These are phyloP conservation scores for Solanum hybrid DNA, from an alignment of 305 asterid genomes.

Conservation along the genomic window DNA sequence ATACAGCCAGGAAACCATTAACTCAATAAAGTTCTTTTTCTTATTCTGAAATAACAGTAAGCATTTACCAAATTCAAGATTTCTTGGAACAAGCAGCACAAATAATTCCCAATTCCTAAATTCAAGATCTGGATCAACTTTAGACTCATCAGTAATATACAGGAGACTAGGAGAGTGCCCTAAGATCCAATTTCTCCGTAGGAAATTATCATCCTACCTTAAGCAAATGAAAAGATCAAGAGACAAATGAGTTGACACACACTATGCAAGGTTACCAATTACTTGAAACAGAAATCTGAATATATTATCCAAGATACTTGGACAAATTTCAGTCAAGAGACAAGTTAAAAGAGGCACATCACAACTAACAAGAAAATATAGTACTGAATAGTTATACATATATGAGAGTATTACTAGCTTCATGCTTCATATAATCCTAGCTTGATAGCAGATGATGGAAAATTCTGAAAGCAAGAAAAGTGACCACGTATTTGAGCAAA, in stretches of 20 bases:
- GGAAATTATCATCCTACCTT: neutral
- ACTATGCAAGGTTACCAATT: neutral
- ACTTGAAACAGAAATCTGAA: neutral
- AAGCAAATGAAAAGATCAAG: neutral
- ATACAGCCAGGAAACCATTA: neutral
- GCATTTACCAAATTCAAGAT: neutral
- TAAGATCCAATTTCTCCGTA: neutral
- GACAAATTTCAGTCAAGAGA: neutral
- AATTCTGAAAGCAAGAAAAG: neutral
- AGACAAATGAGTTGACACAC: neutral
- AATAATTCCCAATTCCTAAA: neutral
- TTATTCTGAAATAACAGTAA: neutral
- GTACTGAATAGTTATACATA: neutral
- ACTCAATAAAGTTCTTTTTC: neutral
- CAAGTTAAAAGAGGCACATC: neutral
- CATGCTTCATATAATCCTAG: neutral
- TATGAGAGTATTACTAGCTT: neutral
- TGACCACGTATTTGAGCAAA: constrained; percentile 4
- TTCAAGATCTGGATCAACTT: neutral
- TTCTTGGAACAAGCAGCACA: neutral
- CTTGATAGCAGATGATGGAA: neutral
- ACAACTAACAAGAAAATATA: neutral
- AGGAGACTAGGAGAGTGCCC: neutral
- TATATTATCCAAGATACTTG: neutral
- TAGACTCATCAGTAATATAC: neutral